Evolutionary conservation across 257 asterid species (phyloP).

Genomic region (Solanum verrucosum): DNA sequence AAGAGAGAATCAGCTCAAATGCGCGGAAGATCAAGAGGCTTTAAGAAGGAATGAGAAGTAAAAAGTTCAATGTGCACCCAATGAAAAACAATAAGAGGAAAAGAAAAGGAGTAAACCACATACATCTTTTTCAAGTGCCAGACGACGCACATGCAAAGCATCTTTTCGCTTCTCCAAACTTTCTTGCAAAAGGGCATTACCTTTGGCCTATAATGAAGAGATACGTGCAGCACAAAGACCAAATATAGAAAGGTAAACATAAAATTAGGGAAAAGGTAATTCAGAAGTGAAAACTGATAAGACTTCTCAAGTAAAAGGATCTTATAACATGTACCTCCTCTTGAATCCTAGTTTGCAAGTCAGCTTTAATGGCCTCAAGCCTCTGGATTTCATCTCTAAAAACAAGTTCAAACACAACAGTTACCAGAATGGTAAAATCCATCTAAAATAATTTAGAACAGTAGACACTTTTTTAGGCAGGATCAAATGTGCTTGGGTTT

Average conservation of each 20-base stretch:
- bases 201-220: constrained; percentile 36
- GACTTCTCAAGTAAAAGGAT: neutral
- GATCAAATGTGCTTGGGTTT: neutral
- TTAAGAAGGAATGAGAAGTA: neutral
- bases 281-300: neutral
- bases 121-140: constrained; percentile 87
- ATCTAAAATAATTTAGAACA: neutral
- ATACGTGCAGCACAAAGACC: constrained; percentile 7
- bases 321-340: constrained; percentile 45
- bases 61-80: neutral
- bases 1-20: neutral
- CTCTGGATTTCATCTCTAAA: constrained; percentile 57
- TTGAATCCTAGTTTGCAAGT: constrained; percentile 45
- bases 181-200: constrained; percentile 47
- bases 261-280: neutral
- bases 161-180: constrained; percentile 54
- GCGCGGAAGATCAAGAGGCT: neutral
- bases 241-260: neutral
- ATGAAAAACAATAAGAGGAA: neutral
- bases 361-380: constrained; percentile 53
- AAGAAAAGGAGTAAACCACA: constrained; percentile 6
- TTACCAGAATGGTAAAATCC: neutral
- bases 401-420: constrained; percentile 12
- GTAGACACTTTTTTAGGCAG: neutral
- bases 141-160: constrained; percentile 62